Conservation (phyloP, 768 basidiomycete genomes). For the Trametes gibbosa region DNA sequence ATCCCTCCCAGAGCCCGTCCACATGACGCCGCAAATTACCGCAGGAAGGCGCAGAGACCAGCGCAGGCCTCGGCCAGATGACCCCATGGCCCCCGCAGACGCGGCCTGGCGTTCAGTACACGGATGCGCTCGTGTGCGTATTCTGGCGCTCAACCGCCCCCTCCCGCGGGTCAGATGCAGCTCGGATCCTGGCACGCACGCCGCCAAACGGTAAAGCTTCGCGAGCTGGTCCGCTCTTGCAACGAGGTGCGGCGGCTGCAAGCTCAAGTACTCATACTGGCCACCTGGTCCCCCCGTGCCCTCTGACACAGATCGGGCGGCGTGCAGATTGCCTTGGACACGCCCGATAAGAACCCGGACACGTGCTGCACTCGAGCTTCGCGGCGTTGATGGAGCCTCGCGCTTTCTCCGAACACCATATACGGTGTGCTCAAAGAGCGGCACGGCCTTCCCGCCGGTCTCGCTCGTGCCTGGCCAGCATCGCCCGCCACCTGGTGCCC, state of each 20-base stretch:
- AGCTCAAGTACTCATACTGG: too few relatives aligned
- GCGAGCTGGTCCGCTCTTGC: constrained; percentile 1
- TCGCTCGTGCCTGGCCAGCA: constrained; percentile 6
- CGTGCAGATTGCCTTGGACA: constrained; percentile 21
- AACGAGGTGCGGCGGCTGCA: constrained; percentile 7
- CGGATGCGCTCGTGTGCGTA: too few relatives aligned
- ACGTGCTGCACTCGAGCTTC: constrained; percentile 12
- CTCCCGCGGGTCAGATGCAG: constrained; percentile 11
- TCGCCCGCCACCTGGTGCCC: background rate
- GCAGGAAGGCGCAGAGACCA: background rate
- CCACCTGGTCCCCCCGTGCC: background rate
- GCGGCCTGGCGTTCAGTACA: constrained; percentile 2
- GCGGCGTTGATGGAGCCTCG: constrained; percentile 10
- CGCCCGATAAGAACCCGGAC: constrained; percentile 18
- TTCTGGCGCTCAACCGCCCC: background rate
- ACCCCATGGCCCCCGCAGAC: constrained; percentile 12
- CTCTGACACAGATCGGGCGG: constrained; percentile 14
- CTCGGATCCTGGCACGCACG: constrained; percentile 11
- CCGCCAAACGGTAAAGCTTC: constrained; percentile 12
- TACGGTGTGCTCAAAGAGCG: background rate
- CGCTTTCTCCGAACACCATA: constrained; percentile 3
- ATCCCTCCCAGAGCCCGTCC: constrained; percentile 3
- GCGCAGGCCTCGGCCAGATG: constrained; percentile 6
- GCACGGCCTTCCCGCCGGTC: background rate
- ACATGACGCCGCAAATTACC: constrained; percentile 20